Evolutionary conservation across 306 rosid genomes (phyloP).

Genomic region (Ammopiptanthus mongolicus): DNA sequence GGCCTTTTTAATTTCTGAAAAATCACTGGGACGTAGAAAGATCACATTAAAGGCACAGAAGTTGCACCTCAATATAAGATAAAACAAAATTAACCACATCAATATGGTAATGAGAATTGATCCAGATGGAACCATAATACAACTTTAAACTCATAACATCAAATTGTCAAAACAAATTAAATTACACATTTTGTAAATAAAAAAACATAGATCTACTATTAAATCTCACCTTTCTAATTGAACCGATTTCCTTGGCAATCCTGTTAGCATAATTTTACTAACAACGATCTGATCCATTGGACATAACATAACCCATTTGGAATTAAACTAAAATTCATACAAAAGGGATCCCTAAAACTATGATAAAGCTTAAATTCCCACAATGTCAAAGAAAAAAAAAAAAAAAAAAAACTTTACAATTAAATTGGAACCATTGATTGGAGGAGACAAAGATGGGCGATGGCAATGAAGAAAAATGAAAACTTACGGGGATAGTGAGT

Average conservation of each 20-base stretch:
- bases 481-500: conserved; percentile 17
- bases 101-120: background rate
- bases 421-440: background rate
- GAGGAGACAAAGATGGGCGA: background rate
- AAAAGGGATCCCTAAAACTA: background rate
- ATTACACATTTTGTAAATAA: background rate
- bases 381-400: background rate
- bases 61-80: background rate
- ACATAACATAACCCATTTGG: background rate
- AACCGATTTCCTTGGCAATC: background rate
- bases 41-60: background rate
- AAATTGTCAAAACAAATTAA: conserved; percentile 2
- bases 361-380: background rate
- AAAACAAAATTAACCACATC: background rate
- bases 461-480: background rate
- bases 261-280: background rate
- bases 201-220: conserved; percentile 18
- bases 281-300: background rate
- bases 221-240: conserved; percentile 9
- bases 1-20: too few species aligned
- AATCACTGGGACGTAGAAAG: background rate
- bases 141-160: background rate
- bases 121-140: conserved; percentile 9
- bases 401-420: background rate
- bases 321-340: conserved; percentile 7